These are phyloP conservation scores for Paratinospora sagittata DNA, from an alignment of 164 flowering plant genomes.

Conservation along the genomic window DNA sequence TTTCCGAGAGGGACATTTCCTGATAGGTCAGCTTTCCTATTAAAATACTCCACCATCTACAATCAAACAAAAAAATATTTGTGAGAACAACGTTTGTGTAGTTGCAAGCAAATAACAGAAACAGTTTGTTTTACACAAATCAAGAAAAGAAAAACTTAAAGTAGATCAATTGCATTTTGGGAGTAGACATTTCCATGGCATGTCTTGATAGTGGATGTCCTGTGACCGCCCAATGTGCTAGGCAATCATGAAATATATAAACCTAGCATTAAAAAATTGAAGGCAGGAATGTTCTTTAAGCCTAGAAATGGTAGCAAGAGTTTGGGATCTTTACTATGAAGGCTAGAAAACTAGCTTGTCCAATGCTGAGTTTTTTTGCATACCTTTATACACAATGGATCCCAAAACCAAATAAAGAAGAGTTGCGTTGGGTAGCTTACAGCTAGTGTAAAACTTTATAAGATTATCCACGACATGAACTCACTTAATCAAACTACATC, in stretches of 20 bases:
- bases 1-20: constrained; percentile 57
- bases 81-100: not conserved
- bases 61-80: constrained; percentile 12
- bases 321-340: too few relatives aligned
- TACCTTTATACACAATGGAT: too few relatives aligned
- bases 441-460: too few relatives aligned
- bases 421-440: too few relatives aligned
- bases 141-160: not conserved
- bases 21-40: constrained; percentile 43
- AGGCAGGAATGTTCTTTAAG: too few relatives aligned
- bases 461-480: too few relatives aligned
- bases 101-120: not conserved
- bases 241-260: not conserved
- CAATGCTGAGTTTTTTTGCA: too few relatives aligned
- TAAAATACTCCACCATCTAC: constrained; percentile 82
- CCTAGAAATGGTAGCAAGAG: too few relatives aligned
- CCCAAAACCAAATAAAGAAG: too few relatives aligned
- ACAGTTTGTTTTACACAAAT: not conserved
- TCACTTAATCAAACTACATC: too few relatives aligned
- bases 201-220: not conserved
- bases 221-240: not conserved
- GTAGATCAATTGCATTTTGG: not conserved
- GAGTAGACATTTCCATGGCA: not conserved
- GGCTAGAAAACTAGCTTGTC: too few relatives aligned
- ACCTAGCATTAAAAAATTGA: too few relatives aligned